Conservation (phyloP, 805 yeast species). For the Metschnikowia gelsemii region DNA sequence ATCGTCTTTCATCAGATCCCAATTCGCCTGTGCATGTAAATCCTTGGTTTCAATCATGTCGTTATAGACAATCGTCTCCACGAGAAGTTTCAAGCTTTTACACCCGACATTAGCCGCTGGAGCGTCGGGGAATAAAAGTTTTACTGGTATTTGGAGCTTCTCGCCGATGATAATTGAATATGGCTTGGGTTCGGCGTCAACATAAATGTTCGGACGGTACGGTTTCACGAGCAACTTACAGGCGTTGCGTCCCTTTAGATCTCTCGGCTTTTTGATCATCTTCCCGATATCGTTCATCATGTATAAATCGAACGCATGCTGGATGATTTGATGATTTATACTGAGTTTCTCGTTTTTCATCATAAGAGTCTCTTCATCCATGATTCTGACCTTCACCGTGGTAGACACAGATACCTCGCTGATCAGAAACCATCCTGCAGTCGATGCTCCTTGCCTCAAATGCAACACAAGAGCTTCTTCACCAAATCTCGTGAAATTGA, state of each 20-base stretch:
- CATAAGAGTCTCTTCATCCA: constrained; percentile 1
- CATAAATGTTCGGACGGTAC: constrained; percentile 27
- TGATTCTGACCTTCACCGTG: constrained; percentile 7
- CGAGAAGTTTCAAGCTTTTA: constrained; percentile 23
- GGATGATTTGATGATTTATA: constrained; percentile 2
- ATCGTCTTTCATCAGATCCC: constrained; percentile 42
- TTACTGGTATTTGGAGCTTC: constrained; percentile 24
- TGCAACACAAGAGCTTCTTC: constrained; percentile 21
- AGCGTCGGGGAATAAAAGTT: constrained; percentile 20
- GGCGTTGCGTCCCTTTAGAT: constrained; percentile 12
- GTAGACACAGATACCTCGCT: constrained; percentile 18
- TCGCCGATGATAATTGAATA: constrained; percentile 32
- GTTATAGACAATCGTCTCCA: constrained; percentile 21
- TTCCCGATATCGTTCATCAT: background rate
- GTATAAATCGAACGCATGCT: constrained; percentile 7
- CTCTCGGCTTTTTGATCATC: constrained; percentile 2
- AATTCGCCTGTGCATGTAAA: constrained; percentile 26
- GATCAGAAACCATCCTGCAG: constrained; percentile 27
- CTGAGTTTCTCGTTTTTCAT: constrained; percentile 4
- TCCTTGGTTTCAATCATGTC: constrained; percentile 19
- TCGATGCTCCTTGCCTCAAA: constrained; percentile 21
- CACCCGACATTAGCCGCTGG: constrained; percentile 20
- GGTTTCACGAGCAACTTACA: constrained; percentile 14
- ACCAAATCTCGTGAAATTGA: constrained; percentile 8
- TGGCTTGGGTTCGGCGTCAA: constrained; percentile 13